A percentile compares a stretch with the other conserved stretches of the same genome.
Conservation (phyloP, 805 yeast species). For the Spathaspora sp. region DNA sequence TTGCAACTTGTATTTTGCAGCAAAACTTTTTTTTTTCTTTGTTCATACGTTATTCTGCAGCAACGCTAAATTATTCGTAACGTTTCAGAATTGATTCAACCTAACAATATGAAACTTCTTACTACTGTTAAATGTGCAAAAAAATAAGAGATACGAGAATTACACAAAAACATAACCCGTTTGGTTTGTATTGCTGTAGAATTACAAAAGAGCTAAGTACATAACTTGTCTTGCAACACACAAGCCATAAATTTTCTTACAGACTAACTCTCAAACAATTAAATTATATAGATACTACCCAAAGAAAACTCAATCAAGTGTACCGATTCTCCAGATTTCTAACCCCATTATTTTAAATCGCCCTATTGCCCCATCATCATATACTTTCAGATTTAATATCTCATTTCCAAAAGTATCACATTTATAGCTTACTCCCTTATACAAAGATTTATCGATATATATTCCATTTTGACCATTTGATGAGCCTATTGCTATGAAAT, state of each 20-base stretch:
- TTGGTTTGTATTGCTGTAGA: no score
- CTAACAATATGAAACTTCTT: neutral
- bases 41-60: neutral
- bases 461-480: conserved; percentile 92
- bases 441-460: conserved; percentile 75
- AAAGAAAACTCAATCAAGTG: conserved; percentile 5
- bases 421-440: conserved; percentile 72
- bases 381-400: conserved; percentile 39
- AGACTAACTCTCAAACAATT: no score
- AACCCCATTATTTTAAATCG: conserved; percentile 73
- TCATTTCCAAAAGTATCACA: conserved; percentile 92
- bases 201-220: no score
- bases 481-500: conserved; percentile 81
- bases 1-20: neutral
- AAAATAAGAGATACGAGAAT: neutral
- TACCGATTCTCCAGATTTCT: conserved; percentile 82
- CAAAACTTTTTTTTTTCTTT: neutral
- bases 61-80: neutral
- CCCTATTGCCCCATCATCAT: conserved; percentile 33
- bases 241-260: no score
- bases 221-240: no score
- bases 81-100: neutral
- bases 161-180: no score
- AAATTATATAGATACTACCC: no score
- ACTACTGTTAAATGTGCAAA: neutral